phyloP scores from a whole-genome alignment of 2,329 filamentous ascomycete species.

The Neoascochyta sp. region DNA sequence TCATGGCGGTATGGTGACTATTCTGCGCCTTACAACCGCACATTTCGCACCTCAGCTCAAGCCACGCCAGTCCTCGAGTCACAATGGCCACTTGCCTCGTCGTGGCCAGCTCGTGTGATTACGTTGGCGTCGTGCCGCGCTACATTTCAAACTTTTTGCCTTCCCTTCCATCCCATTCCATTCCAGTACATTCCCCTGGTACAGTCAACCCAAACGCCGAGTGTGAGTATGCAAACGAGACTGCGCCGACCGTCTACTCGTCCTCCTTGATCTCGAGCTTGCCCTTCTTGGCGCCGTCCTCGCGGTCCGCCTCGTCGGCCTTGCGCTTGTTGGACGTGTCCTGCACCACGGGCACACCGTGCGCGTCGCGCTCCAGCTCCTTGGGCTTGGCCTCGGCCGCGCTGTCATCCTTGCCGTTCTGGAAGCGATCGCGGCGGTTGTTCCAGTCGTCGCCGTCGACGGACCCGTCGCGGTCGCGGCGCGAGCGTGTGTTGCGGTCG shows the following conservation, averaged over 20 bases:
- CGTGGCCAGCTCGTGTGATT: too few species aligned
- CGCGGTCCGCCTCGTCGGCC: conserved; percentile 19
- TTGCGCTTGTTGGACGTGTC: conserved; percentile 35
- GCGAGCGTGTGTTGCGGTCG: conserved; percentile 18
- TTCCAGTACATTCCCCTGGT: too few species aligned
- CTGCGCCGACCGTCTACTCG: conserved; percentile 11
- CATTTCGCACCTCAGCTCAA: too few species aligned
- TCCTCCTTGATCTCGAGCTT: conserved; percentile 38
- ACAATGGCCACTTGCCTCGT: too few species aligned
- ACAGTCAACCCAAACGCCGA: conserved; percentile 54
- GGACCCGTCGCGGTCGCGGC: conserved; percentile 22
- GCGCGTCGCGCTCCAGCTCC: conserved; percentile 21
- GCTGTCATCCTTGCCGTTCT: conserved; percentile 28
- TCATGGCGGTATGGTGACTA: too few species aligned
- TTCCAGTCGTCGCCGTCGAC: conserved; percentile 28
- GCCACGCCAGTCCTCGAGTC: too few species aligned
- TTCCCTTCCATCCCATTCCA: too few species aligned
- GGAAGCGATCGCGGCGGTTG: conserved; percentile 33
- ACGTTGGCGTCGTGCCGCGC: too few species aligned
- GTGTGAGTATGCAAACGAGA: conserved; percentile 4
- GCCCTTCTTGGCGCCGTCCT: conserved; percentile 27
- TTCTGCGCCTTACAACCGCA: too few species aligned
- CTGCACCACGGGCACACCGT: conserved; percentile 27
- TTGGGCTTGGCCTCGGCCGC: conserved; percentile 17
- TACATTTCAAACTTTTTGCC: too few species aligned